Base-by-base conservation (phyloP, 805 yeast genomes). In the Nakazawaea populi region DNA sequence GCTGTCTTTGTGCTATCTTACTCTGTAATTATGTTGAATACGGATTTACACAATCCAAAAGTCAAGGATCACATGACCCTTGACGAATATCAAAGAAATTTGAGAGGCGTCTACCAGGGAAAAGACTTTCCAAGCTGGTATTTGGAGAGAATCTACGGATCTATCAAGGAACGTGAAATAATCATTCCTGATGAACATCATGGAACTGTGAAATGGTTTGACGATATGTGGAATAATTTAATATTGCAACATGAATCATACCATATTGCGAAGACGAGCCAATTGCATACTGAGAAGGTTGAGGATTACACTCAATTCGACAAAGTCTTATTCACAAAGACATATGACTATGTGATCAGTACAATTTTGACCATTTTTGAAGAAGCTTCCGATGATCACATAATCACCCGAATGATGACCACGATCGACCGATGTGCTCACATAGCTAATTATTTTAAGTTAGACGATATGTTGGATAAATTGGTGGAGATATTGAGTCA, bases 171-270 rank as follows among this genome's bases (percentile, higher is more conserved):
- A 51, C 79, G 86, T 48, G 99, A 94, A 66, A 94, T 94, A 55
- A 89, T 94, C 46, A 88, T 95, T 91, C 98, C 99, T 0, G 98
- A 94, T 60, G 99, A 94, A 61, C 97, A 92, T 59, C 95, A 89
- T 63, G 94, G 92, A 12, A 88, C 90, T 9, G 87, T 89, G 24
- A 89, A 87, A 62, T 86, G 96, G 83, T 92, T 91, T 66, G 97
- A 91, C 62, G 92, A 87, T 60, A 74, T 71, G 32, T 87, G 96
- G 96, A 83, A 84, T 57, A 82, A 85, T 52, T 64, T 87, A 54
- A 77, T 87, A 42, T 74, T 79, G 1, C 75, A 78, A 30, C 79
- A 74, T 53, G 71, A 66, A 24, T 61, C 57, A 43, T 62, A 63
- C 41, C 46, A 30, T 6, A 30, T 38, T 12, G 44, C 51, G 3